These are phyloP conservation scores for Saxophila tyrrhenica DNA, from an alignment of 495 filamentous ascomycete genomes.

Conservation along the genomic window DNA sequence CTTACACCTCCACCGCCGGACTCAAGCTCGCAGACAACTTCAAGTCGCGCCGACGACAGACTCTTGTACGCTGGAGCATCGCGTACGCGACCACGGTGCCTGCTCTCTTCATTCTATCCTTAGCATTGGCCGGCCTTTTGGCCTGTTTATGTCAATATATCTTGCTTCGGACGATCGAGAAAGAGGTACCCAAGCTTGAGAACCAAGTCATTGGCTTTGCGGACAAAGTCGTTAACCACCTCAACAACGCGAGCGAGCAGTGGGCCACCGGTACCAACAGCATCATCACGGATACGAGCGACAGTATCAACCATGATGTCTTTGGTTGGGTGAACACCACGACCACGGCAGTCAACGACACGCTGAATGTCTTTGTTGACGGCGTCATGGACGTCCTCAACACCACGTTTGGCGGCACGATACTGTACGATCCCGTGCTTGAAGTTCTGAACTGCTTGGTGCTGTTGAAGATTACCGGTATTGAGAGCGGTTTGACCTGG, in stretches of 20 bases:
- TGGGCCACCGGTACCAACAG: constrained; percentile 73
- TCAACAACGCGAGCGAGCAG: constrained; percentile 59
- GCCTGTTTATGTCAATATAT: constrained; percentile 77
- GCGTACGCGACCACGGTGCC: constrained; percentile 77
- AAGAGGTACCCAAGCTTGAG: constrained; percentile 64
- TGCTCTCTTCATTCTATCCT: constrained; percentile 75
- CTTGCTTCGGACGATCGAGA: constrained; percentile 59
- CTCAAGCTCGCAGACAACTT: constrained; percentile 63
- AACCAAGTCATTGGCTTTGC: constrained; percentile 72
- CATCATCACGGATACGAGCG: constrained; percentile 55
- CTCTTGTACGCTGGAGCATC: constrained; percentile 69
- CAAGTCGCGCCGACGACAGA: constrained; percentile 52
- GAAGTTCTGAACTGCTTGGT: constrained; percentile 45
- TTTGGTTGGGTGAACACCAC: constrained; percentile 82
- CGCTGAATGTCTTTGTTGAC: constrained; percentile 69
- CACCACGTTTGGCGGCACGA: constrained; percentile 65
- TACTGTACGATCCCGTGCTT: constrained; percentile 59
- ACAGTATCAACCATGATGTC: constrained; percentile 68
- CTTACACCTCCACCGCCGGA: constrained; percentile 57
- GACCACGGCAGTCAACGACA: constrained; percentile 70
- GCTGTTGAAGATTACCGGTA: constrained; percentile 33
- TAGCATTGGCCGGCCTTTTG: constrained; percentile 76
- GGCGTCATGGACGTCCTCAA: constrained; percentile 61
- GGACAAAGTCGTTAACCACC: constrained; percentile 57
- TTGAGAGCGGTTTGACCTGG: constrained; percentile 83